phyloP scores from a whole-genome alignment of 2,329 filamentous ascomycete species.

The Lizonia empirigonia region DNA sequence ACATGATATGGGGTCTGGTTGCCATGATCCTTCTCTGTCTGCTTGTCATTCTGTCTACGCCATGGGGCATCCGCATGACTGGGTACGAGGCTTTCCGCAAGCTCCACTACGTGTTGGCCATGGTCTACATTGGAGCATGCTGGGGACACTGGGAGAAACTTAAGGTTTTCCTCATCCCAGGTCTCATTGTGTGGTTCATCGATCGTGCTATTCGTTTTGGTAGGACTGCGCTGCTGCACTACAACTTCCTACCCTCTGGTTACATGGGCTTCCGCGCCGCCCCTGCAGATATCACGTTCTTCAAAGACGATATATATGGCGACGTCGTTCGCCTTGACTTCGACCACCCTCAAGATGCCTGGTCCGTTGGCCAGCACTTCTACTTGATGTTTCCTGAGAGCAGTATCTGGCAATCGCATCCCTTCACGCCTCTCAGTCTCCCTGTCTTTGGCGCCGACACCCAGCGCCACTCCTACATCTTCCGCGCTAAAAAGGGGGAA shows the following conservation, averaged over 20 bases:
- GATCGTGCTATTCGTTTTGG: slow-evolving; percentile 66
- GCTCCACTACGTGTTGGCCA: slow-evolving; percentile 72
- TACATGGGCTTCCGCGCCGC: slow-evolving; percentile 41
- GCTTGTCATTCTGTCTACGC: slow-evolving; percentile 64
- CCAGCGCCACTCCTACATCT: slow-evolving; percentile 43
- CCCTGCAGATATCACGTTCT: slow-evolving; percentile 35
- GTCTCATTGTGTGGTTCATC: slow-evolving; percentile 67
- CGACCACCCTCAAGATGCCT: slow-evolving; percentile 63
- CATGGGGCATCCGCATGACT: slow-evolving; percentile 65
- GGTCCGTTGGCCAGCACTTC: slow-evolving; percentile 73
- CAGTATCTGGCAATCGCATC: slow-evolving; percentile 74
- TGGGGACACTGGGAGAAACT: slow-evolving; percentile 76
- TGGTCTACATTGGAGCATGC: slow-evolving; percentile 75
- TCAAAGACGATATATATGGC: slow-evolving; percentile 52
- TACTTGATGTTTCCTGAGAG: slow-evolving; percentile 70
- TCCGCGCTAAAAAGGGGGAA: slow-evolving; percentile 44
- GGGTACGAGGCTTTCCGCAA: slow-evolving; percentile 82
- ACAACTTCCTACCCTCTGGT: slow-evolving; percentile 39
- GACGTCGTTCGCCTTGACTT: slow-evolving; percentile 69
- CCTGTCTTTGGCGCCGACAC: slow-evolving; percentile 31
- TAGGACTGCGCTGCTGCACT: slow-evolving; percentile 66
- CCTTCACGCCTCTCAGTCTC: slow-evolving; percentile 58
- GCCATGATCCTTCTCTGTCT: slow-evolving; percentile 69
- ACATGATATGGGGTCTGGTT: slow-evolving; percentile 75
- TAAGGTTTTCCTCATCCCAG: slow-evolving; percentile 49